phyloP scores from a whole-genome alignment of 805 yeast genomes.

The Cyberlindnera xylosilytica region DNA sequence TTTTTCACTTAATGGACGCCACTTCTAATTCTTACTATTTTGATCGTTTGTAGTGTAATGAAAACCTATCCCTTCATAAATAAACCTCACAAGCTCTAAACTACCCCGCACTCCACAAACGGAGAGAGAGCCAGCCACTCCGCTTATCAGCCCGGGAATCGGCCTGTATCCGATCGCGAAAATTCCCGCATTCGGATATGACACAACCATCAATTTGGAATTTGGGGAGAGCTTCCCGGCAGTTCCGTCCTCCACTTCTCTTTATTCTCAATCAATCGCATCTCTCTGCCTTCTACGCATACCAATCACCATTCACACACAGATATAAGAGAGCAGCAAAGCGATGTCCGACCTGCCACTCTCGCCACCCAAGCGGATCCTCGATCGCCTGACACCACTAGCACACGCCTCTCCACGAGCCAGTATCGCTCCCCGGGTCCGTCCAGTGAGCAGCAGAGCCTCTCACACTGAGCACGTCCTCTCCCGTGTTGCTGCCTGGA shows the following conservation, averaged over 20 bases:
- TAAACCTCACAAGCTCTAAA: too few species aligned
- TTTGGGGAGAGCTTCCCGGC: neutral
- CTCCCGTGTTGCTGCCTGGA: conserved; percentile 3
- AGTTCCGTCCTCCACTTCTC: too few species aligned
- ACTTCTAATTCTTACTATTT: too few species aligned
- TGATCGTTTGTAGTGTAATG: too few species aligned
- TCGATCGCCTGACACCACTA: conserved; percentile 7
- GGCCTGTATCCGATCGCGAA: neutral
- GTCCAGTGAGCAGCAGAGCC: too few species aligned
- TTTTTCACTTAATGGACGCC: too few species aligned
- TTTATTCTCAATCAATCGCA: too few species aligned
- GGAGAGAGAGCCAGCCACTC: neutral
- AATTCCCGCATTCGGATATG: neutral
- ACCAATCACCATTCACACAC: too few species aligned
- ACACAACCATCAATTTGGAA: neutral
- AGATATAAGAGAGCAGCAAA: too few species aligned
- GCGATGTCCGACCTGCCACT: conserved; percentile 2
- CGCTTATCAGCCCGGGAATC: neutral
- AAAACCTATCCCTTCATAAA: too few species aligned
- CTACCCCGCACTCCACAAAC: neutral
- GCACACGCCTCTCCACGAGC: too few species aligned
- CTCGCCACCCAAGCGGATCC: conserved; percentile 9
- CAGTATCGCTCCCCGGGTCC: neutral
- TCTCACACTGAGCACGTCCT: neutral
- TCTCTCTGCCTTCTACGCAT: too few species aligned